A percentile compares a stretch with the other conserved stretches of the same genome.
Conservation (phyloP, 1,139 yeast genomes). For the Blastobotrys capitulatus region DNA sequence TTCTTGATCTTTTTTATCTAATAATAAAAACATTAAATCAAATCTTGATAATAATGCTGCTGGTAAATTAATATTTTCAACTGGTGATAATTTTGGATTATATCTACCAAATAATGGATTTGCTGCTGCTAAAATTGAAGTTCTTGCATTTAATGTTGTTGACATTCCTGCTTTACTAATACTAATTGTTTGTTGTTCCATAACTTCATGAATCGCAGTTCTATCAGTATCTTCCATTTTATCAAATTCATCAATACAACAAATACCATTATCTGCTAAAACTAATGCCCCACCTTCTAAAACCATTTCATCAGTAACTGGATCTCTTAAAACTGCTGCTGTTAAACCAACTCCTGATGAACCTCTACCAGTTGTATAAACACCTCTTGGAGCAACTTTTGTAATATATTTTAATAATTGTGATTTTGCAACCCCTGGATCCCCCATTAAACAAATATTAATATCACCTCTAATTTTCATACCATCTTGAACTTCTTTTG, state of each 20-base stretch:
- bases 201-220: slow-evolving; percentile 98
- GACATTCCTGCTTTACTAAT: slow-evolving; percentile 98
- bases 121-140: slow-evolving; percentile 96
- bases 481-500: slow-evolving; percentile 93
- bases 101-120: slow-evolving; percentile 96
- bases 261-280: slow-evolving; percentile 94
- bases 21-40: slow-evolving; percentile 78
- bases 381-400: slow-evolving; percentile 94
- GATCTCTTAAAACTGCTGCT: slow-evolving; percentile 98
- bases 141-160: slow-evolving; percentile 91
- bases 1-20: slow-evolving; percentile 80
- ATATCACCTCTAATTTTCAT: slow-evolving; percentile 97
- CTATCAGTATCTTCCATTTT: slow-evolving; percentile 97
- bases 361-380: slow-evolving; percentile 98
- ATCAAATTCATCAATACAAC: slow-evolving; percentile 98
- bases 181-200: slow-evolving; percentile 99
- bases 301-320: slow-evolving; percentile 97
- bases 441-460: slow-evolving; percentile 96
- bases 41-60: slow-evolving; percentile 96
- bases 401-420: slow-evolving; percentile 88
- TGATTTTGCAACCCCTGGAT: slow-evolving; percentile 99
- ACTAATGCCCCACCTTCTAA: slow-evolving; percentile 98
- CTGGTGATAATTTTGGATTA: slow-evolving; percentile 84
- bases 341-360: slow-evolving; percentile 99
- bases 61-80: slow-evolving; percentile 92